phyloP scores from a whole-genome alignment of 2,329 filamentous ascomycete genomes.

The Aschersonia sp. region DNA sequence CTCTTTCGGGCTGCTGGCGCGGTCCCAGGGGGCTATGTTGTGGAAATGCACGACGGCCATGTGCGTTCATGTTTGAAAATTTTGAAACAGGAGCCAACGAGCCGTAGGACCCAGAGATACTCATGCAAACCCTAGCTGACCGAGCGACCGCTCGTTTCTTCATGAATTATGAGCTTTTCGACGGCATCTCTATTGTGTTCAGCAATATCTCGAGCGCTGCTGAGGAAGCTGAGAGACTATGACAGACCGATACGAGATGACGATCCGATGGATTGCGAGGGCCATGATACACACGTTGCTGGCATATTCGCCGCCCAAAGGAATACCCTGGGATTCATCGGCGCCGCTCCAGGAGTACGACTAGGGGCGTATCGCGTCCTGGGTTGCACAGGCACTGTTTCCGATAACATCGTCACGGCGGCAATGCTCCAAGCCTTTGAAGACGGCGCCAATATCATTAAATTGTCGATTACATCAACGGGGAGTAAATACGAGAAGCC shows the following conservation, averaged over 20 bases:
- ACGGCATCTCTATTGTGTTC: background rate
- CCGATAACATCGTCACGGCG: slow-evolving; percentile 32
- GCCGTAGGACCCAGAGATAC: background rate
- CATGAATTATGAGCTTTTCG: background rate
- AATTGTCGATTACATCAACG: slow-evolving; percentile 8
- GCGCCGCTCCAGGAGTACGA: slow-evolving; percentile 2
- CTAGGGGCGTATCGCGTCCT: slow-evolving; percentile 3
- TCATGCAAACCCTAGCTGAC: background rate
- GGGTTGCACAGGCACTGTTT: slow-evolving; percentile 12
- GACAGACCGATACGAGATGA: slow-evolving; percentile 7
- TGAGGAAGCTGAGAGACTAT: background rate
- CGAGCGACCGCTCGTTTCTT: background rate
- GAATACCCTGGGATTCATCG: slow-evolving; percentile 1
- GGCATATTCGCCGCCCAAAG: slow-evolving; percentile 11
- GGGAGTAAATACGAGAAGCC: slow-evolving; percentile 16
- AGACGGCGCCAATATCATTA: slow-evolving; percentile 23
- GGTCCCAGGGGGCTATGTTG: background rate
- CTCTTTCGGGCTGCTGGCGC: background rate
- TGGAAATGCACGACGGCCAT: background rate
- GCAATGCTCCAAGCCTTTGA: slow-evolving; percentile 40
- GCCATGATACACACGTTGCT: slow-evolving; percentile 11
- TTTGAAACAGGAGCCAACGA: background rate
- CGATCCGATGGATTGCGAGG: slow-evolving; percentile 8
- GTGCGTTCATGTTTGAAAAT: background rate
- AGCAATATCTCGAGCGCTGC: background rate